These are phyloP conservation scores for Apium graveolens DNA, from an alignment of 129 eudicot species.

Conservation along the genomic window DNA sequence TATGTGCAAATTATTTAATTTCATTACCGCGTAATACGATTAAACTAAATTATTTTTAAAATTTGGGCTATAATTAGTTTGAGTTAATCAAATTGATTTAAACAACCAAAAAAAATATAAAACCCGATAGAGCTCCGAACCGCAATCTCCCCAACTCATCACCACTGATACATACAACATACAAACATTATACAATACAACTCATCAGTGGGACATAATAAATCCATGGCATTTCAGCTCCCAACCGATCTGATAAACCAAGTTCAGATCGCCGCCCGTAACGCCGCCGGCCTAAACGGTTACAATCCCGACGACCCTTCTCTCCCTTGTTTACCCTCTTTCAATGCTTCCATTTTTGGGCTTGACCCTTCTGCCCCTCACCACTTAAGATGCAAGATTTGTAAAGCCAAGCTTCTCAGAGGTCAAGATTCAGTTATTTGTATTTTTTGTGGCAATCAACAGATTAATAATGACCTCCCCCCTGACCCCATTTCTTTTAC, in stretches of 20 bases:
- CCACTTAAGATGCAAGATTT: constrained; percentile 41
- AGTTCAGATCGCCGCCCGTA: constrained; percentile 48
- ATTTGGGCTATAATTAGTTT: no score
- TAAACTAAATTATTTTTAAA: no score
- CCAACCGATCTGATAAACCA: constrained; percentile 54
- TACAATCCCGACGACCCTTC: constrained; percentile 41
- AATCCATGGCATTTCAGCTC: constrained; percentile 28
- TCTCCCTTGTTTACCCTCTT: constrained; percentile 43
- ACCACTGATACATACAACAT: not conserved
- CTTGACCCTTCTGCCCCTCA: constrained; percentile 33
- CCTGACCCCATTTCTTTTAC: constrained; percentile 48
- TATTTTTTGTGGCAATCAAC: constrained; percentile 49
- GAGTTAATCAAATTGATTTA: no score
- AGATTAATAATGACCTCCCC: constrained; percentile 29
- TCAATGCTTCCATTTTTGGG: constrained; percentile 33
- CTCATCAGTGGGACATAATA: not conserved
- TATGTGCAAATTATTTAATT: no score
- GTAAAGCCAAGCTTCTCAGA: constrained; percentile 53
- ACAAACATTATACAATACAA: no score
- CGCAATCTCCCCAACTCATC: not conserved
- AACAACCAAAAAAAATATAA: no score
- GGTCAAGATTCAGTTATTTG: constrained; percentile 63
- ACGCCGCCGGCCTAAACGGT: constrained; percentile 43
- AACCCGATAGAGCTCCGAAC: not conserved
- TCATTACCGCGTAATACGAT: no score